Base-by-base conservation (phyloP, 495 filamentous ascomycete genomes). In the Aspergillus biplanus region DNA sequence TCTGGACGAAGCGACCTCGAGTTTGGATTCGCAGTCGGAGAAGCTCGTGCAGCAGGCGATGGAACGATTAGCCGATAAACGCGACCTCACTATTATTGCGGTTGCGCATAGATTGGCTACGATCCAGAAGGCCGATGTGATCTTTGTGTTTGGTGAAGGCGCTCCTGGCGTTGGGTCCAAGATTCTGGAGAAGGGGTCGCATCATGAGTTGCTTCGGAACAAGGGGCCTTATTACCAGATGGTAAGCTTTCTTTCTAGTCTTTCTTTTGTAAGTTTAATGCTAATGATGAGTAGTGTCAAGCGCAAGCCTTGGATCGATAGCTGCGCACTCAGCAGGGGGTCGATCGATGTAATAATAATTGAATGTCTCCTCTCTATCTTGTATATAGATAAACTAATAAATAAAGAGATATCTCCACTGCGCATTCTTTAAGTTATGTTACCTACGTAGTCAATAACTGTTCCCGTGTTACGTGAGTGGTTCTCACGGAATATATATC, bases 101-200 rank as follows among this genome's bases (percentile, higher is more conserved):
- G 85, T 92, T 9, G 90, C 90, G 27, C 90, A 93, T 71, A 75
- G 90, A 1, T 70, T 93, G 39, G 80, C 79, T 7, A 92, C 89
- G n/a, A 84, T 93, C 13, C 82, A 84, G 59, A 87, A 87, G 63
- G 89, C 89, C 2, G 87, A 92, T 72, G 69, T 79, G n/a, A 93
- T 92, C 44, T 85, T 90, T 59, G 84, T 90, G 39, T 80, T 93
- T 60, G 87, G 73, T n/a, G 68, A 79, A 31, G 75, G 76, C 1
- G 47, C 18, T n/a, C 44, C 42, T 34, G 72, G 69, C 9, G 55
- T 44, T 21, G 68, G 71, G 18, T 66, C 61, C 9, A n/a, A 63
- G 33, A 65, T 71, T 35, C 61, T 68, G 5, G 75, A 73, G 39
- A 54, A 60, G 6, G 75, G 68, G 16, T 69, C 52, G 15, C 71